Evolutionary conservation across 2,329 filamentous ascomycete species (phyloP), one percentile per base, ranked within the genome.

Genomic region (Thelonectria olida): DNA sequence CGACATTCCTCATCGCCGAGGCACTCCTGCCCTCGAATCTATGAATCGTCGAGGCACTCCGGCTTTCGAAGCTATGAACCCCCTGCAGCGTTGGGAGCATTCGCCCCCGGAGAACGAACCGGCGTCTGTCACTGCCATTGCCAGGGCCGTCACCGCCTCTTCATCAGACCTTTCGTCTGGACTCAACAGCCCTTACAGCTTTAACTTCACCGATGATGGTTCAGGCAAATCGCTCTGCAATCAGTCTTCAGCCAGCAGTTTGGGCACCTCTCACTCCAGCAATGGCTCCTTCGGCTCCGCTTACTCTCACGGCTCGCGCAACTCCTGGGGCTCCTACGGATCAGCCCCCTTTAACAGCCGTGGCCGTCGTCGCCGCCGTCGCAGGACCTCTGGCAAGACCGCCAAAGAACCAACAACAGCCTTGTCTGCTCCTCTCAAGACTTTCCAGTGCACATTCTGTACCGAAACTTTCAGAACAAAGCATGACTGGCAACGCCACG

Each of bases 401-500:
- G 64, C 64, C 1, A 77, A 79, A 1, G 79, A 81, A 13, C 41
- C 55, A 23, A 73, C 72, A 48, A 73, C 72, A 1, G 65, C 72
- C 7, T 74, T 84, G 2, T 67, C 69, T 10, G 75, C 77, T 4
- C 84, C 82, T 2, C 77, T 83, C 59, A 86, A 86, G 69, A 86
- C 85, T 2, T 88, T 85, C 74, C 87, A 90, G 74, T 90, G 88
- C 74, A 90, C 88, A 63, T 90, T 90, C 79, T 90, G 88, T 73
- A 89, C 88, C 7, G 87, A 90, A 65, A 88, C 86, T 0, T 90
- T 90, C 75, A 81, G 87, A 66, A 89, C 87, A 4, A 90, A 90
- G 72, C 86, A 90, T 68, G 88, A 90, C 74, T 90, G 88, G 88
- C 87, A 89, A 69, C 81, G 90, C 60, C 90, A 92, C 72, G 90